Conservation (phyloP, 164 flowering plant species). For the Tetracentron sinense region DNA sequence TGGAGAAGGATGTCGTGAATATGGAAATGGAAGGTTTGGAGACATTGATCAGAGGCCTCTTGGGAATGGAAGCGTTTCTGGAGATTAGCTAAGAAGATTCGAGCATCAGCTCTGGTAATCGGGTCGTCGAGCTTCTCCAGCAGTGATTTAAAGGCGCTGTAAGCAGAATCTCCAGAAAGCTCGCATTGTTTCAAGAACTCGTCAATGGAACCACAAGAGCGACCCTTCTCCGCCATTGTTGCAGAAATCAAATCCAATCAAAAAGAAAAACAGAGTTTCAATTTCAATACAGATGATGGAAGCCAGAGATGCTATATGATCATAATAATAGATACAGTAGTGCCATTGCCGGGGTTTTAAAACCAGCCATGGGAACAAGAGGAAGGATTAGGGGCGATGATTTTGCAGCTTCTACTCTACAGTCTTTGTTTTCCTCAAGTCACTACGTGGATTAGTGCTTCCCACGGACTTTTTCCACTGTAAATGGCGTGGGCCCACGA, state of each 20-base stretch:
- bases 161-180: conserved; percentile 83
- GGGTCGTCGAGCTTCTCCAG: conserved; percentile 83
- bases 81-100: conserved; percentile 66
- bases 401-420: no score
- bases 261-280: no score
- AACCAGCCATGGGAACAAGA: no score
- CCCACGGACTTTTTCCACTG: no score
- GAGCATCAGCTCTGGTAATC: conserved; percentile 53
- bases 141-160: conserved; percentile 58
- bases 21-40: conserved; percentile 64
- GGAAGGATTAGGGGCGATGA: no score
- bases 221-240: background rate
- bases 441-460: no score
- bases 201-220: conserved; percentile 29
- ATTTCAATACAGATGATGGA: no score
- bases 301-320: no score
- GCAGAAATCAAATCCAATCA: background rate
- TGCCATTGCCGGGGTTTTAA: no score
- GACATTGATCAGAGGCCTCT: conserved; percentile 43
- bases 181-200: conserved; percentile 63
- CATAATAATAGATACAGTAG: no score
- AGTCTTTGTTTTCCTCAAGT: no score
- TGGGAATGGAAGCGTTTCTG: conserved; percentile 48
- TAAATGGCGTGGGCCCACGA: no score
- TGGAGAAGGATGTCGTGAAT: conserved; percentile 70